Evolutionary conservation across 2,329 filamentous ascomycete genomes (phyloP).

Genomic region (Boeremia lycopersici): DNA sequence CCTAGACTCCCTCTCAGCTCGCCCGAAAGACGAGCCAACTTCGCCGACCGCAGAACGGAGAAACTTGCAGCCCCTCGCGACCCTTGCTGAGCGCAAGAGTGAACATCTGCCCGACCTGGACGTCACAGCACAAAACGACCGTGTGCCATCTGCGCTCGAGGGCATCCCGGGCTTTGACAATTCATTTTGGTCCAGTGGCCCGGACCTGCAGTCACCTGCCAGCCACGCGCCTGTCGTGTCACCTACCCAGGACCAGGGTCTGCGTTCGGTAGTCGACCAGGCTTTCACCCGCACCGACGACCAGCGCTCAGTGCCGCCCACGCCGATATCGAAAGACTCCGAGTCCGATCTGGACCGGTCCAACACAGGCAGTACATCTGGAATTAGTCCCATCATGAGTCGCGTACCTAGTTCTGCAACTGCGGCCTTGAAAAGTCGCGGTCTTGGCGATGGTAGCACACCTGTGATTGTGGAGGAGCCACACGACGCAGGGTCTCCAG

Average conservation of each 20-base stretch:
- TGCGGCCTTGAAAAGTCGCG: slow-evolving; percentile 46
- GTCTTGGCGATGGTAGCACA: slow-evolving; percentile 51
- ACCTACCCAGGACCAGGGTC: slow-evolving; percentile 32
- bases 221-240: slow-evolving; percentile 21
- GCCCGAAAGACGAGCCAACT: slow-evolving; percentile 27
- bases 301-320: slow-evolving; percentile 58
- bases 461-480: slow-evolving; percentile 63
- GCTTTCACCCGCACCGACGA: slow-evolving; percentile 67
- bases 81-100: slow-evolving; percentile 64
- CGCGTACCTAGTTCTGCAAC: slow-evolving; percentile 56
- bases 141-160: slow-evolving; percentile 23
- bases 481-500: slow-evolving; percentile 42
- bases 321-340: slow-evolving; percentile 55
- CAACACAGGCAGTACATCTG: slow-evolving; percentile 66
- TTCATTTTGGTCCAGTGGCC: slow-evolving; percentile 35
- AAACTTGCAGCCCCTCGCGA: slow-evolving; percentile 51
- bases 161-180: slow-evolving; percentile 33
- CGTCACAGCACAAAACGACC: slow-evolving; percentile 11
- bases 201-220: slow-evolving; percentile 18
- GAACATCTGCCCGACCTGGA: slow-evolving; percentile 60
- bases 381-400: slow-evolving; percentile 70
- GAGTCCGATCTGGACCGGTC: slow-evolving; percentile 59
- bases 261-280: slow-evolving; percentile 63
- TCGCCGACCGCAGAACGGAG: slow-evolving; percentile 29
- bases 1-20: slow-evolving; percentile 56